A percentile compares a stretch with the other conserved stretches of the same genome.
phyloP scores from a whole-genome alignment of 2,329 filamentous ascomycete genomes.

The Beauveria sp. region DNA sequence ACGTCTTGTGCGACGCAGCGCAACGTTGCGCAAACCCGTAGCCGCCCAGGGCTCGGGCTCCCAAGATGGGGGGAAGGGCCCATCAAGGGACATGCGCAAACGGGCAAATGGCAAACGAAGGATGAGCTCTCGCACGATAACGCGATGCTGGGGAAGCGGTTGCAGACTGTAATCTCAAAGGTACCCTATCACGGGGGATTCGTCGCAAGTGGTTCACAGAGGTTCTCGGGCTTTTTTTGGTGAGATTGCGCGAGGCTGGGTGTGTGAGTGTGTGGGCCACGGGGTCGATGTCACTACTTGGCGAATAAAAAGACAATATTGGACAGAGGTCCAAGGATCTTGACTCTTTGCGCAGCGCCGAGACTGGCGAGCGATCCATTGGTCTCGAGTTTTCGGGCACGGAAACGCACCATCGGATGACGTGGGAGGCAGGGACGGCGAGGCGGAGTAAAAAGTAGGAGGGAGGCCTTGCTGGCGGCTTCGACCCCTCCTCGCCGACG shows the following conservation, averaged over 20 bases:
- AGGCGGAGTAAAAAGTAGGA: neutral
- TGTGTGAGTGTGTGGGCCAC: neutral
- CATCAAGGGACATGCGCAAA: slow-evolving; percentile 5
- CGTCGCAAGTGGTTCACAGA: neutral
- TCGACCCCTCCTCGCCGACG: neutral
- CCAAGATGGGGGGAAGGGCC: neutral
- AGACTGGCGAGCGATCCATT: neutral
- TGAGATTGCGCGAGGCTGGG: neutral
- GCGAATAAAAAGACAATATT: neutral
- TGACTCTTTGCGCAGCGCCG: neutral
- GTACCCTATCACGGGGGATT: neutral
- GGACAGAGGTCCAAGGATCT: neutral
- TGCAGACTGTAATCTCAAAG: neutral
- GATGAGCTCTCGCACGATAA: too few species aligned
- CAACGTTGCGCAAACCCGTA: slow-evolving; percentile 3
- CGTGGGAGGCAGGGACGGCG: neutral
- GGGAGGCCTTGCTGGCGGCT: neutral
- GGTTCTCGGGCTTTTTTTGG: neutral
- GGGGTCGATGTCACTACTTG: neutral
- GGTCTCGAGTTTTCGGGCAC: neutral
- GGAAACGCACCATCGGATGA: neutral
- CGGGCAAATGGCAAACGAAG: neutral
- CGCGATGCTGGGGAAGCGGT: neutral
- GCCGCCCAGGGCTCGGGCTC: neutral
- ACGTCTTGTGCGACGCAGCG: neutral